Percentiles rank a stretch among this genome's conserved stretches.
phyloP scores from a whole-genome alignment of 208 protist species.

The Trypanosoma avium region DNA sequence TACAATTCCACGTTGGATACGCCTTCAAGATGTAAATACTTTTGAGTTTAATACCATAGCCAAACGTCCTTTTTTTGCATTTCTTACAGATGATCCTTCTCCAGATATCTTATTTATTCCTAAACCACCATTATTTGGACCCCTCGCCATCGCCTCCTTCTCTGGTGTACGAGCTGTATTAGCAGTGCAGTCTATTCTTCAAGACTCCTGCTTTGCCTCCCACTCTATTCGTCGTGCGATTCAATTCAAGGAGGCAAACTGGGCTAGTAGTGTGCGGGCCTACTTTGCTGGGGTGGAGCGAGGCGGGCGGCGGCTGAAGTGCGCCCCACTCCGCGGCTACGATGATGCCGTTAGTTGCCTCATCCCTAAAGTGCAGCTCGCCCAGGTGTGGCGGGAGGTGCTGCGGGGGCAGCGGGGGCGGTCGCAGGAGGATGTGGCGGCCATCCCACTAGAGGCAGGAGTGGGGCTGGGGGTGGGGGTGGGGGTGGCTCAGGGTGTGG shows the following conservation, averaged over 20 bases:
- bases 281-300: no score
- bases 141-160: slow-evolving; percentile 37
- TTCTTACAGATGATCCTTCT: slow-evolving; percentile 47
- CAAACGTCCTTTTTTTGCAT: slow-evolving; percentile 48
- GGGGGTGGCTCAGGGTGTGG: no score
- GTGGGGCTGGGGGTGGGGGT: no score
- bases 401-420: slow-evolving; percentile 33
- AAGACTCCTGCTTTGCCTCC: slow-evolving; percentile 58
- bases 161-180: slow-evolving; percentile 37
- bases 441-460: slow-evolving; percentile 70
- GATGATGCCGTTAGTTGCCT: slow-evolving; percentile 48
- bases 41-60: slow-evolving; percentile 52
- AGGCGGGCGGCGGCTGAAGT: slow-evolving; percentile 38
- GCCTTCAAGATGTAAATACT: slow-evolving; percentile 43
- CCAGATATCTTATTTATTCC: slow-evolving; percentile 69
- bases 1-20: slow-evolving; percentile 61
- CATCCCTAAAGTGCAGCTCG: slow-evolving; percentile 61
- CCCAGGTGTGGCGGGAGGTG: slow-evolving; percentile 54
- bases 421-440: slow-evolving; percentile 35
- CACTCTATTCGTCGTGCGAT: slow-evolving; percentile 46
- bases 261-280: slow-evolving; percentile 27
- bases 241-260: slow-evolving; percentile 20
- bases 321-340: slow-evolving; percentile 32
- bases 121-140: slow-evolving; percentile 49
- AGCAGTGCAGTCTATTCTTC: slow-evolving; percentile 37